A percentile compares a stretch with the other conserved stretches of the same genome.
These are phyloP conservation scores for Suillus placidus DNA, from an alignment of 768 basidiomycete genomes.

Conservation along the genomic window DNA sequence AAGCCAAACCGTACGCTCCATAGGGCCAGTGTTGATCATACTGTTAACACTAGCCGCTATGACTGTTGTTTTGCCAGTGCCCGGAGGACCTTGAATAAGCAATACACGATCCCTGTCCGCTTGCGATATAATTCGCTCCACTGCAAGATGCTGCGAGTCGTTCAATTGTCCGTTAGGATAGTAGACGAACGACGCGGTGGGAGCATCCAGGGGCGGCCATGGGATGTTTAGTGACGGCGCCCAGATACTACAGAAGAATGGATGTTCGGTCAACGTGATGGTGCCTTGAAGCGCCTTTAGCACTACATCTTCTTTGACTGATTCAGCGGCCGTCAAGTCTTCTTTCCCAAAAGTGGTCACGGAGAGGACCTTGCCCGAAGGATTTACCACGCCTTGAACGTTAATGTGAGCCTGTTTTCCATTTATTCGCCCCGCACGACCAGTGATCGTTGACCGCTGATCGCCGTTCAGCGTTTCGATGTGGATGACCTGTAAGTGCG, in stretches of 20 bases:
- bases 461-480: not conserved
- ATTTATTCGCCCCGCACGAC: constrained; percentile 27
- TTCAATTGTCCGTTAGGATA: constrained; percentile 22
- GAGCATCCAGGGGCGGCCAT: constrained; percentile 19
- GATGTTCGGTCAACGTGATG: constrained; percentile 20
- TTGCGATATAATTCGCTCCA: constrained; percentile 34
- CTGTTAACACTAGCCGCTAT: constrained; percentile 41
- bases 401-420: constrained; percentile 44
- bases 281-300: constrained; percentile 23
- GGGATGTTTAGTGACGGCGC: constrained; percentile 18
- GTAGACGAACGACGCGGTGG: not conserved
- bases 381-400: constrained; percentile 25
- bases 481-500: not conserved
- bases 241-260: constrained; percentile 34
- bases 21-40: constrained; percentile 13
- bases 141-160: constrained; percentile 29
- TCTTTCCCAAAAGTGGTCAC: constrained; percentile 58
- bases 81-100: constrained; percentile 41
- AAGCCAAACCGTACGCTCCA: constrained; percentile 37
- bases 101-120: constrained; percentile 25
- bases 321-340: constrained; percentile 58
- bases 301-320: constrained; percentile 24
- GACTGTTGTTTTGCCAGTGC: constrained; percentile 48
- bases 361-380: constrained; percentile 20
- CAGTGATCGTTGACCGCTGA: constrained; percentile 10